Conservation (phyloP, 805 yeast genomes). For the Jamesozyma jinghongensis region DNA sequence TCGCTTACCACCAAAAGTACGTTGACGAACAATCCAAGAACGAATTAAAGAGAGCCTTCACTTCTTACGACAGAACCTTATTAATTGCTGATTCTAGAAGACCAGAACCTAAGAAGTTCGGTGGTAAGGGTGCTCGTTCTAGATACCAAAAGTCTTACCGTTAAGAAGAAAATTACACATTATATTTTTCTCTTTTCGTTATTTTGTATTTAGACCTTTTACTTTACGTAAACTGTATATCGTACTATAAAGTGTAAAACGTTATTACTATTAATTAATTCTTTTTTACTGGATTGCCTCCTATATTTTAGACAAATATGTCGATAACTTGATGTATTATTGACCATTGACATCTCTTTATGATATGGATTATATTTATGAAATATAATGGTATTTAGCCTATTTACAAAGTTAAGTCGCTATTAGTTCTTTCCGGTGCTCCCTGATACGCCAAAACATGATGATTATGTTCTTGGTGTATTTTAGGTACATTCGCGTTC, state of each 20-base stretch:
- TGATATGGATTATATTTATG: no score
- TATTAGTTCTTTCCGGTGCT: no score
- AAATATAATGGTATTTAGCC: no score
- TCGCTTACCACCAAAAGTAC: constrained; percentile 98
- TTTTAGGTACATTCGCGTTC: no score
- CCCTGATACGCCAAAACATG: no score
- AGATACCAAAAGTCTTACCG: constrained; percentile 99
- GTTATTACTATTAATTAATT: constrained; percentile 6
- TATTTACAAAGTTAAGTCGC: no score
- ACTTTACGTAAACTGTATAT: constrained; percentile 26
- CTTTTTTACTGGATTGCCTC: background rate
- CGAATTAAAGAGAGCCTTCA: constrained; percentile 97
- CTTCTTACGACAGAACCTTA: constrained; percentile 97
- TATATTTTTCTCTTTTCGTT: constrained; percentile 32
- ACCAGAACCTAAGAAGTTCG: constrained; percentile 99
- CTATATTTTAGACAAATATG: no score
- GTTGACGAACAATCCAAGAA: constrained; percentile 99
- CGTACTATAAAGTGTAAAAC: constrained; percentile 27
- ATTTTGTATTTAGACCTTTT: constrained; percentile 10
- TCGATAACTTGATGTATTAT: no score
- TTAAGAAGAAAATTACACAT: constrained; percentile 59
- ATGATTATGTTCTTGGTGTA: no score
- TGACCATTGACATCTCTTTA: no score
- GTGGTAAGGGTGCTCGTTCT: constrained; percentile 99
- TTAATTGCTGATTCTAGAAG: constrained; percentile 99